Evolutionary conservation across 2,329 filamentous ascomycete genomes (phyloP).

Genomic region (Pestalotiopsis fici): DNA sequence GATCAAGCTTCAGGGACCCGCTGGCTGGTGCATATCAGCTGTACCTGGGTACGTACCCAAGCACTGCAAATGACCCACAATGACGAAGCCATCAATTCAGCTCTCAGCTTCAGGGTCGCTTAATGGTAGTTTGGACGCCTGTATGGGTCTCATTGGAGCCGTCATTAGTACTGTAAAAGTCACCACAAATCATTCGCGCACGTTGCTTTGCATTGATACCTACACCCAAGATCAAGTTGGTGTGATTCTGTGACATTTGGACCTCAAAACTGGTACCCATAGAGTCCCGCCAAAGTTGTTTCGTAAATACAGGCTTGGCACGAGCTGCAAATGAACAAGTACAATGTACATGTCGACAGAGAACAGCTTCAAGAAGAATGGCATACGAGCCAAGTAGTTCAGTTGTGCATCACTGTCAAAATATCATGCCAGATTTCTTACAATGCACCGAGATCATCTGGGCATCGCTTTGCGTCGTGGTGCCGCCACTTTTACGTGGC

Average conservation of each 20-base stretch:
- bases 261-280: neutral
- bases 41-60: neutral
- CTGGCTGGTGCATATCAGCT: neutral
- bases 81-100: neutral
- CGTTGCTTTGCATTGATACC: too few species aligned
- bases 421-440: too few species aligned
- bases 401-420: too few species aligned
- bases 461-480: neutral
- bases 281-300: neutral
- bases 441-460: neutral
- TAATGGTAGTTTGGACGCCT: too few species aligned
- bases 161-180: too few species aligned
- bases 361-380: too few species aligned
- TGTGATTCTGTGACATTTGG: neutral
- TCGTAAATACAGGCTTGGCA: neutral
- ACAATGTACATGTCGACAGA: too few species aligned
- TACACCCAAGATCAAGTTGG: too few species aligned
- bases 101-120: neutral
- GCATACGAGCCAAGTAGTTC: too few species aligned
- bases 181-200: too few species aligned
- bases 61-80: neutral
- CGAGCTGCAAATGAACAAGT: neutral
- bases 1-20: neutral
- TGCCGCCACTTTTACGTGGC: neutral
- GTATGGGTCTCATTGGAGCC: too few species aligned